Evolutionary conservation across 345 rosid species (phyloP), one percentile per base, ranked within the genome.

Genomic region (Salix brachista): DNA sequence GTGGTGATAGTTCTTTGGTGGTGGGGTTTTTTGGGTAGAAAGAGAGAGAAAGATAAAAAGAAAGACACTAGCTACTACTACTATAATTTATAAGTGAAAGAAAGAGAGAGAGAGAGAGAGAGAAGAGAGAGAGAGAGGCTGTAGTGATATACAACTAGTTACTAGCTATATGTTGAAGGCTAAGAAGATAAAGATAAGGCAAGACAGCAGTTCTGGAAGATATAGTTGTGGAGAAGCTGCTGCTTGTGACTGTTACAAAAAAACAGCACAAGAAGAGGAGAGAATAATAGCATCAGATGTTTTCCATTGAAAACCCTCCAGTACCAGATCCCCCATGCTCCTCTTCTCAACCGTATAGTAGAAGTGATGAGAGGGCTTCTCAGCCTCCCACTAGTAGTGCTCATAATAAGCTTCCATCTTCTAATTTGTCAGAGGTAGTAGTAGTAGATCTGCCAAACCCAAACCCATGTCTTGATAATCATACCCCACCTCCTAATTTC

Each of bases 211-310:
- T 72, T 18, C 39, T 17, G 79, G 73, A 74, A 25, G 44, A 10
- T 25, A 82, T 73, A 76, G 87, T 46, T 78, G 81, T 65, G 74
- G 81, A 75, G 83, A 71, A 68, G 73, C 18, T 58, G 60, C 64
- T 54, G 82, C 90, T 89, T 84, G 91, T 84, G 90, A 83, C 89
- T 91, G 91, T 89, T 86, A 61, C 77, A 75, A 67, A 71, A 87
- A 86, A 87, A 86, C 89, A 86, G 87, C 91, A 83, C 92, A 88
- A 86, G 88, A 86, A 86, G 87, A 86, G 81, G 84, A 78, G 86
- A 82, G 86, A 80, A 84, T 89, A 81, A 86, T 87, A 80, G 77
- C 95, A 74, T 91, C 98, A 92, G 92, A 91, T 92, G 94, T 90
- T 90, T 89, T 89, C 87, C 89, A 74, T 85, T 87, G 91, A 88